These are phyloP conservation scores for Petrea volubilis DNA, from an alignment of 257 asterid genomes.

Conservation along the genomic window DNA sequence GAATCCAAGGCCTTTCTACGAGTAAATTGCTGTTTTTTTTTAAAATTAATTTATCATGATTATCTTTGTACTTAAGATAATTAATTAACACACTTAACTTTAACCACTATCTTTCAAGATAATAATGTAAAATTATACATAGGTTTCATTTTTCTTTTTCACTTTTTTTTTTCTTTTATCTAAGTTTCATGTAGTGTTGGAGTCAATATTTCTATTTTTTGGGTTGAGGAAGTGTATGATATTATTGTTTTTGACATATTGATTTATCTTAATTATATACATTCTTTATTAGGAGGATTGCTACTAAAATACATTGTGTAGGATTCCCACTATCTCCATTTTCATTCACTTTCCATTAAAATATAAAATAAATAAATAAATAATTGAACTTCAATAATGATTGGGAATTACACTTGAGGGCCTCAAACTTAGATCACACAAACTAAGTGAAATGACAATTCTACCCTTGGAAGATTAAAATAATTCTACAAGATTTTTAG, in stretches of 20 bases:
- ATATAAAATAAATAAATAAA: not conserved
- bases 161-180: not conserved
- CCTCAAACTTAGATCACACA: not conserved
- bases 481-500: not conserved
- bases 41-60: too few species aligned
- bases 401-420: slow-evolving; percentile 1
- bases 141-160: not conserved
- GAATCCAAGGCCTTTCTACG: not conserved
- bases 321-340: not conserved
- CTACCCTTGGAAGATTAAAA: not conserved
- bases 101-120: too few species aligned
- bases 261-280: not conserved
- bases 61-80: too few species aligned
- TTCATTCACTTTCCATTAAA: not conserved
- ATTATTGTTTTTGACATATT: not conserved
- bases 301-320: not conserved
- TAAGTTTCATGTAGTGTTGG: not conserved
- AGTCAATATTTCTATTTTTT: not conserved
- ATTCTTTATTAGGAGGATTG: not conserved
- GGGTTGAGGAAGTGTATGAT: not conserved
- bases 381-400: not conserved
- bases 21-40: not conserved
- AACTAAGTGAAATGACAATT: slow-evolving; percentile 9
- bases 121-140: not conserved
- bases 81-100: too few species aligned